phyloP scores from a whole-genome alignment of 1,139 yeast genomes.

The Petasospora fabianii region DNA sequence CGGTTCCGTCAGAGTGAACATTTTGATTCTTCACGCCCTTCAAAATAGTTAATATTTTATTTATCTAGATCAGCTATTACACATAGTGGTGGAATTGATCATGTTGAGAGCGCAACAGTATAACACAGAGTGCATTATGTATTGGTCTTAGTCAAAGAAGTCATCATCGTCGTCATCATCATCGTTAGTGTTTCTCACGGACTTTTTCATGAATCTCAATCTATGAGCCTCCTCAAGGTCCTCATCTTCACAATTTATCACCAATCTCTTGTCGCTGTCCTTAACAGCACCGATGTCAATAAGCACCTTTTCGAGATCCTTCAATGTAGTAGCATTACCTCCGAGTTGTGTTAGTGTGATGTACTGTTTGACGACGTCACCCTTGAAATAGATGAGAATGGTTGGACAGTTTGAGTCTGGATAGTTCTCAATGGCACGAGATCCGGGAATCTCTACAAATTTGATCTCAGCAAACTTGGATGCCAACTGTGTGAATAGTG shows the following conservation, averaged over 20 bases:
- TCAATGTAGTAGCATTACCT: conserved; percentile 67
- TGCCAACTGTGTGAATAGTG: conserved; percentile 49
- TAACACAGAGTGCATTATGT: no score
- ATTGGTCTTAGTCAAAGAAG: conserved; percentile 24
- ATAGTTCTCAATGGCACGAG: conserved; percentile 86
- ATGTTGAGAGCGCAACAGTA: no score
- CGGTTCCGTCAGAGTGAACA: no score
- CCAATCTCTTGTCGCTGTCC: conserved; percentile 61
- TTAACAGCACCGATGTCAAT: conserved; percentile 63
- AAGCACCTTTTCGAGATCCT: conserved; percentile 69
- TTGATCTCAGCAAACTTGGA: conserved; percentile 72
- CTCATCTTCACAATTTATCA: conserved; percentile 60
- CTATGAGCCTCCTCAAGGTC: conserved; percentile 45
- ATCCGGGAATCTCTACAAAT: conserved; percentile 85
- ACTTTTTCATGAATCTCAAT: conserved; percentile 52
- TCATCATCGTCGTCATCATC: conserved; percentile 45
- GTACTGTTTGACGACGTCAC: conserved; percentile 71
- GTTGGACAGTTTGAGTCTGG: conserved; percentile 93
- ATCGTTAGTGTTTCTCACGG: conserved; percentile 42
- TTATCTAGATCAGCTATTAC: no score
- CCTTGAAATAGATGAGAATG: conserved; percentile 70
- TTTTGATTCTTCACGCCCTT: no score
- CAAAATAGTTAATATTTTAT: no score
- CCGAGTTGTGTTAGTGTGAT: conserved; percentile 80
- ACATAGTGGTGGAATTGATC: no score